phyloP scores from a whole-genome alignment of 1,284 basidiomycete species.

The Heterobasidion occidentale region DNA sequence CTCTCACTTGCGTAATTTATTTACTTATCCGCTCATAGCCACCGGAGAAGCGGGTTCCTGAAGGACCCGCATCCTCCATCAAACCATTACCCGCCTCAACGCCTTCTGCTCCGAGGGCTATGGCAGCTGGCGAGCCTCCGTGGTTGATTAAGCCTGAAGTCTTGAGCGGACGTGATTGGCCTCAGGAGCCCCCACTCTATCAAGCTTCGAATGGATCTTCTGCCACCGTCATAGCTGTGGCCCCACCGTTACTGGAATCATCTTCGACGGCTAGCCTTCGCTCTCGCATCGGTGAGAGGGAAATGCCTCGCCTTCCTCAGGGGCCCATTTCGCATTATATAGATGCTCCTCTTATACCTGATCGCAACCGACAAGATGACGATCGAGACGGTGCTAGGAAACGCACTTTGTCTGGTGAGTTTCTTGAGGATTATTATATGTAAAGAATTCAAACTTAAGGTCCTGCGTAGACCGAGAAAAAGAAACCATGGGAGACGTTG shows the following conservation, averaged over 20 bases:
- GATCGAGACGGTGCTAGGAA: slow-evolving; percentile 58
- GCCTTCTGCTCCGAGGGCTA: slow-evolving; percentile 67
- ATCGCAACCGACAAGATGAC: slow-evolving; percentile 25
- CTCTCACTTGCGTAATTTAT: neutral
- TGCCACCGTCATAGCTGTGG: neutral
- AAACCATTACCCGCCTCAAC: slow-evolving; percentile 49
- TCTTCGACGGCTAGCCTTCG: slow-evolving; percentile 39
- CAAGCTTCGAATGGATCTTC: slow-evolving; percentile 5
- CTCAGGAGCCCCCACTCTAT: neutral
- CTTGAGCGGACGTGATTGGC: slow-evolving; percentile 1
- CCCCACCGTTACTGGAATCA: slow-evolving; percentile 2
- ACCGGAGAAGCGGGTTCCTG: slow-evolving; percentile 48
- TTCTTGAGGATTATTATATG: neutral
- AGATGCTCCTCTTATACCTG: slow-evolving; percentile 4
- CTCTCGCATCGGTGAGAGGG: slow-evolving; percentile 59
- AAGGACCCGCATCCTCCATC: slow-evolving; percentile 31
- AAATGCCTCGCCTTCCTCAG: slow-evolving; percentile 32
- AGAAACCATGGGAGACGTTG: neutral
- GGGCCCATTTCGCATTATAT: slow-evolving; percentile 19
- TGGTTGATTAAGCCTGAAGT: slow-evolving; percentile 15
- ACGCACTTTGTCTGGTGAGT: slow-evolving; percentile 58
- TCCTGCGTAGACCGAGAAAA: slow-evolving; percentile 40
- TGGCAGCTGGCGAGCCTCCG: slow-evolving; percentile 29
- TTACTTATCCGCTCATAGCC: slow-evolving; percentile 22
- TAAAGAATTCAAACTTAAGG: neutral